A percentile compares a stretch with the other conserved stretches of the same genome.
phyloP scores from a whole-genome alignment of 1,284 basidiomycete species.

The Megacollybia platyphylla region DNA sequence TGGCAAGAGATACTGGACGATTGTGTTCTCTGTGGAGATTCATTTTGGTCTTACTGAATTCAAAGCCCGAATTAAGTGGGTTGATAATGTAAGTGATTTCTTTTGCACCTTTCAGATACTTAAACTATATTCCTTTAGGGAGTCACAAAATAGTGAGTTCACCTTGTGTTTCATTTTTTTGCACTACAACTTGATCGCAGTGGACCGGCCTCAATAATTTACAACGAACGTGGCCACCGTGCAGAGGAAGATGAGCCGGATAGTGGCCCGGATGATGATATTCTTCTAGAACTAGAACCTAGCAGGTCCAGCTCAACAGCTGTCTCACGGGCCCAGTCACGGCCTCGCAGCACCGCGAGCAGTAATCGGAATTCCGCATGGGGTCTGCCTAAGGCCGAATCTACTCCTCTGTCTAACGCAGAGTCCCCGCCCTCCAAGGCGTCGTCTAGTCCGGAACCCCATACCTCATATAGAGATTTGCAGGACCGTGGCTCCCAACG shows the following conservation, averaged over 20 bases:
- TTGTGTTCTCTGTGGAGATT: constrained; percentile 70
- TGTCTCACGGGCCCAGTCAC: constrained; percentile 9
- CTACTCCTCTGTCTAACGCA: neutral
- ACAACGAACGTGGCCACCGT: constrained; percentile 64
- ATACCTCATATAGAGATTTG: neutral
- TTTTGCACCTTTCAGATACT: constrained; percentile 5
- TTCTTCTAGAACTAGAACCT: constrained; percentile 12
- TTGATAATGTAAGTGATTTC: constrained; percentile 44
- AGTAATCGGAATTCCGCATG: neutral
- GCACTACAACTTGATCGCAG: constrained; percentile 18
- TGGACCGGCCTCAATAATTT: constrained; percentile 66
- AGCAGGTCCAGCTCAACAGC: constrained; percentile 3
- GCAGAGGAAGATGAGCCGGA: constrained; percentile 59
- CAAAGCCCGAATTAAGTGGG: constrained; percentile 69
- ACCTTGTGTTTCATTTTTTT: neutral
- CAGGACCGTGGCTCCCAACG: neutral
- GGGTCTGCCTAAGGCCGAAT: neutral
- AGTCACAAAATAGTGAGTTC: constrained; percentile 46
- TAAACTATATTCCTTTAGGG: constrained; percentile 24
- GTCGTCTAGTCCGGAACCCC: neutral
- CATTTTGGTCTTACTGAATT: constrained; percentile 74
- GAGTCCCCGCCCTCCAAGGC: neutral
- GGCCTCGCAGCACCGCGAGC: constrained; percentile 1
- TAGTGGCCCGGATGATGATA: constrained; percentile 39
- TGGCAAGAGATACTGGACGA: constrained; percentile 66